Base-by-base conservation (phyloP, 306 rosid genomes). In the Quercus suber region DNA sequence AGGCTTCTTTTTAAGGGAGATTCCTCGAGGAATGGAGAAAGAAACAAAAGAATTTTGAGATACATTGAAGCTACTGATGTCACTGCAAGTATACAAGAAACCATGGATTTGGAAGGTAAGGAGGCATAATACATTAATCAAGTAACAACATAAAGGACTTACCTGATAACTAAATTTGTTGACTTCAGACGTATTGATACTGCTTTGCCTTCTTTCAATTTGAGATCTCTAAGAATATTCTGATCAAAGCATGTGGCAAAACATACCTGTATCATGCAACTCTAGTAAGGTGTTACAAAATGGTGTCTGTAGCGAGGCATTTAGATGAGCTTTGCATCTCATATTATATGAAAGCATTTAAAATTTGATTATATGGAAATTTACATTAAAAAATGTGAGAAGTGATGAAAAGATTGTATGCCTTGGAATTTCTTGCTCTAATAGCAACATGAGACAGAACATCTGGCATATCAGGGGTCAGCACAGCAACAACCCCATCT, bases 401-500 rank as follows among this genome's bases (percentile, higher is more conserved):
- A 21, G 30, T 35, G n/a, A 69, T 17, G 15, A 21, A 73, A 77
- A 18, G 5, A 51, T 35, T 69, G 55, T 19, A 30, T 74, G 74
- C 85, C 88, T 81, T 84, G 27, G 57, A 71, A 69, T 78, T 84
- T 70, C 88, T 81, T 70, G 85, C 88, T 75, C 88, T 69, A 53
- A 84, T 71, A 52, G 85, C 65, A 53, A 81, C 81, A 70, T 84
- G 88, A 25, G 88, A 84, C 28, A 81, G 33, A 70, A 81, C 81
- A 74, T 81, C 88, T 7, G 85, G 85, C 28, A 37, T 70, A 78
- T 84, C 88, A 27, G 80, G 74, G 10, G 88, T 84, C 52, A 84
- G 78, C 67, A 84, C 80, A 31, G 85, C 85, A 58, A 84, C 88
- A 18, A 56, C 80, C 35, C 88, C 82, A 51, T 81, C 80, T 28